These are phyloP conservation scores for Rutstroemia sydowiana DNA, from an alignment of 2,329 filamentous ascomycete species.

Conservation along the genomic window DNA sequence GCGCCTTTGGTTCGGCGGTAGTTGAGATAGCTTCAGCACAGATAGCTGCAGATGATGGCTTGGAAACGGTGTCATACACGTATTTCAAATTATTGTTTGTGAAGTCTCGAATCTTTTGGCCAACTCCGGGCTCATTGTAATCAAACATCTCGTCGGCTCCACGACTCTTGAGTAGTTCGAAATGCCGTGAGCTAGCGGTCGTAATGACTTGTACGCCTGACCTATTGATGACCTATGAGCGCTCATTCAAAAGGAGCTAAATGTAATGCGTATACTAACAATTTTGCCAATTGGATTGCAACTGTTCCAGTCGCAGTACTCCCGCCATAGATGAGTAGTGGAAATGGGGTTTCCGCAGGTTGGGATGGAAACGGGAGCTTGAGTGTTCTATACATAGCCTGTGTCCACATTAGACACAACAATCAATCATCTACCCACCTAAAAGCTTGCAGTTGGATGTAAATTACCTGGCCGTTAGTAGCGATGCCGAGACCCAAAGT, in stretches of 20 bases:
- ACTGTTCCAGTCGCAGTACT: constrained; percentile 23
- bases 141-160: constrained; percentile 38
- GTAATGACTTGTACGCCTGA: constrained; percentile 25
- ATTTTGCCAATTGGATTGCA: constrained; percentile 29
- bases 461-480: constrained; percentile 14
- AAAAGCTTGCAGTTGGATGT: neutral
- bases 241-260: neutral
- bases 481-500: constrained; percentile 15
- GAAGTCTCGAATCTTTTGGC: constrained; percentile 36
- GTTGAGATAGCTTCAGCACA: constrained; percentile 8
- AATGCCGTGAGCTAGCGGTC: constrained; percentile 32
- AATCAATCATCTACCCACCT: too few relatives aligned
- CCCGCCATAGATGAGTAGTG: constrained; percentile 31
- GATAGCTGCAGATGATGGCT: neutral
- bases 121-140: constrained; percentile 35
- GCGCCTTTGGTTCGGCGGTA: neutral
- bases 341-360: constrained; percentile 1
- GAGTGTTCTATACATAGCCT: constrained; percentile 16
- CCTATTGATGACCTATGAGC: neutral
- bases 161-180: constrained; percentile 30
- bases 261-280: constrained; percentile 29
- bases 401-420: neutral
- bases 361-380: constrained; percentile 19
- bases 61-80: constrained; percentile 39
- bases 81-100: constrained; percentile 37